Base-by-base conservation (phyloP, 1,139 yeast genomes). In the Torulaspora globosa region DNA sequence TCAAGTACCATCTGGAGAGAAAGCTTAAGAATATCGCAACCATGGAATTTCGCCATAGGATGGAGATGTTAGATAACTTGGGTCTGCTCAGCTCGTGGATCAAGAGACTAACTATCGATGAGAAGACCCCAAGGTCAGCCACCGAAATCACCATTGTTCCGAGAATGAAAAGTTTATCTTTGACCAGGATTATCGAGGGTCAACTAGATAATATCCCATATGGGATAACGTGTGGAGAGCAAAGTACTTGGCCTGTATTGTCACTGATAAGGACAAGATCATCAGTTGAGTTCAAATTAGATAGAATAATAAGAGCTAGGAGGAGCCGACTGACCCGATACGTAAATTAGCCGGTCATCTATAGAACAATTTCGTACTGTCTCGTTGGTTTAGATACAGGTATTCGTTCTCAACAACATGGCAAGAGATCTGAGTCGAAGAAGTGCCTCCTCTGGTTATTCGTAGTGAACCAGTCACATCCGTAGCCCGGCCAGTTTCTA, bases 111-210 rank as follows among this genome's bases (percentile, higher is more conserved):
- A 82, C 92, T 36, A 83, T 90, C 43, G 97, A 92, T 63, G 97
- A 92, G 59, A 83, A 83, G 58, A 79, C 83, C 1, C 96, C 97
- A 0, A 70, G 82, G 16, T 78, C 84, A 18, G 79, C 82, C 2
- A 79, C 81, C 11, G 96, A 89, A 59, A 82, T 92, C 19, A 87
- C 96, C 0, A 84, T 92, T 36, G 97, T 92, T 3, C 98, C 98
- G 0, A 94, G 85, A 60, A 67, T 88, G 46, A 72, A 85, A 45
- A 82, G 85, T 38, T 68, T 88, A 40, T 95, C 89, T 56, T 81
- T 87, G 7, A 86, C 87, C 52, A 72, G 78, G 49, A 69, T 78
- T 11, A 62, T 69, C 45, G 78, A 70, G 47, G 69, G 68, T 3
- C 76, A 78, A 56, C 71, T 76, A 67, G 82, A 81, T 48, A 89